A percentile compares a stretch with the other conserved stretches of the same genome.
Evolutionary conservation across 73 alveolate genomes (phyloP).

Genomic region (Paramecium pentaurelia): DNA sequence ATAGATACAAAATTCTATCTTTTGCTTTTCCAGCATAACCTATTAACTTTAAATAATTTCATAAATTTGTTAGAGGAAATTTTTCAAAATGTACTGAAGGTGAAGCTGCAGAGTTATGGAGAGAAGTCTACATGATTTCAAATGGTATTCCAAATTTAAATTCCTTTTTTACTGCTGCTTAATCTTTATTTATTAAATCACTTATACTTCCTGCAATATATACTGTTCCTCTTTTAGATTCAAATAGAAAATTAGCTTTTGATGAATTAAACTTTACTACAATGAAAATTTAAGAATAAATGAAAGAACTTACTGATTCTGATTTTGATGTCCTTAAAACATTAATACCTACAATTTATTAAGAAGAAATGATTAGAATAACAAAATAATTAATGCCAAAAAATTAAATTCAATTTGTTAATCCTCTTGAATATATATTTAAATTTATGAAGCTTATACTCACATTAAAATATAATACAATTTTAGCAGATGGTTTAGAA

Average conservation of each 20-base stretch:
- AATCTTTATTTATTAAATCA: background rate
- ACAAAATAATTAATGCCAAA: background rate
- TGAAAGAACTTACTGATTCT: background rate
- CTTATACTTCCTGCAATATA: background rate
- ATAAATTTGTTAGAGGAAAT: conserved; percentile 25
- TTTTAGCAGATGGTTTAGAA: conserved; percentile 8
- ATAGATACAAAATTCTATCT: conserved; percentile 13
- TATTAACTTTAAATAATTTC: conserved; percentile 2
- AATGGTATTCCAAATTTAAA: conserved; percentile 43
- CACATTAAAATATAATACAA: background rate
- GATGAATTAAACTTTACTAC: background rate
- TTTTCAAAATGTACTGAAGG: conserved; percentile 29
- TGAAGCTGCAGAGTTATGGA: conserved; percentile 5
- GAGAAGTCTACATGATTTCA: conserved; percentile 34
- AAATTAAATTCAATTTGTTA: background rate
- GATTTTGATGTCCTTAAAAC: background rate
- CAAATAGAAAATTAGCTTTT: background rate
- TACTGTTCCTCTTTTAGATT: background rate
- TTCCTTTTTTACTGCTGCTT: conserved; percentile 35
- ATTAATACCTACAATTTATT: background rate
- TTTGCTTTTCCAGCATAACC: conserved; percentile 42
- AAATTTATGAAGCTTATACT: background rate
- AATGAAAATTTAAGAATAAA: background rate
- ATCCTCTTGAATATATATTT: background rate
- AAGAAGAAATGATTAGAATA: background rate